Evolutionary conservation across 31 red algal species (phyloP).

Genomic region (Asparagopsis taxiformis): DNA sequence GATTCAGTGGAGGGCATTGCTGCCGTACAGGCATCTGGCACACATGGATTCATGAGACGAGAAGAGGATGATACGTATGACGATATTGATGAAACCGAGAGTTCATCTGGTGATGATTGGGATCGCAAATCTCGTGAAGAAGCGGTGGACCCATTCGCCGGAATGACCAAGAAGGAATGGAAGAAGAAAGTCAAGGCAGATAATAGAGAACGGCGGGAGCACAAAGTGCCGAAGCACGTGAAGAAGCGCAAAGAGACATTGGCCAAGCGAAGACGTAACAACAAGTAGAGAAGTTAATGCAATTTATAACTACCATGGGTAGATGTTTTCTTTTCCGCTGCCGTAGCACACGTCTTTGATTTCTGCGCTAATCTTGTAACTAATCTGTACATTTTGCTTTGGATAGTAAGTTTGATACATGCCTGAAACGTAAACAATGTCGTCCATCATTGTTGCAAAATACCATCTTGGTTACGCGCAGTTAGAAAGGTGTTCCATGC

Average conservation of each 20-base stretch:
- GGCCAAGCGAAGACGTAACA: conserved; percentile 52
- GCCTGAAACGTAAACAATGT: no score
- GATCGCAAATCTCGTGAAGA: conserved; percentile 3
- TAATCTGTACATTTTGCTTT: no score
- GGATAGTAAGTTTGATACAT: no score
- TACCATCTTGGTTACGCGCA: no score
- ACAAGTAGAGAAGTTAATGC: conserved; percentile 18
- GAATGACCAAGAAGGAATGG: conserved; percentile 69
- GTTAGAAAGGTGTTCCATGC: no score
- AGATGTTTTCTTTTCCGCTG: no score
- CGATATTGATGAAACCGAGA: conserved; percentile 19
- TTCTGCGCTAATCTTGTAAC: no score
- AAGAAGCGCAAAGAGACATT: conserved; percentile 80
- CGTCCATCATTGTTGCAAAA: no score
- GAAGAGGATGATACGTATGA: conserved; percentile 19
- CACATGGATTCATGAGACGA: not conserved
- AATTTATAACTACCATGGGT: not conserved
- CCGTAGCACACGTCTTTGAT: no score
- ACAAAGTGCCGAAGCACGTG: conserved; percentile 87
- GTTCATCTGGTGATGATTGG: conserved; percentile 12
- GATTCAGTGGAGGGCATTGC: no score
- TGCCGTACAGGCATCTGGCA: no score
- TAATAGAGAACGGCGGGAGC: conserved; percentile 57
- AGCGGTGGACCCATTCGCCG: conserved; percentile 22
- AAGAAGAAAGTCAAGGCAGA: conserved; percentile 87